These are phyloP conservation scores for Aspergillus brasiliensis DNA, from an alignment of 2,329 filamentous ascomycete genomes.

Conservation along the genomic window DNA sequence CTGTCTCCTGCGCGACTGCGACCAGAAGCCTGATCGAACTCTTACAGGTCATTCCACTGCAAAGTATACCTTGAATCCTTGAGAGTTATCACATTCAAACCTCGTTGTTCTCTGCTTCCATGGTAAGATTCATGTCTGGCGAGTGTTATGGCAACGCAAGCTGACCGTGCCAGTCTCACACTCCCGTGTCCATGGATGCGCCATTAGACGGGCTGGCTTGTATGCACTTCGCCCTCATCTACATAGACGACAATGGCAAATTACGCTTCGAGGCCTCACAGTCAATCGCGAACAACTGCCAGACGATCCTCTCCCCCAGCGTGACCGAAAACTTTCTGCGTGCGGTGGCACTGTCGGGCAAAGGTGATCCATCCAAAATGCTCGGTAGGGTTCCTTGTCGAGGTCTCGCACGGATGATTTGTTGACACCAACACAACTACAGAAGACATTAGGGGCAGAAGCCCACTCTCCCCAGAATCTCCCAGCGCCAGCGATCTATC, in stretches of 20 bases:
- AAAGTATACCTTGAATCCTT: conserved; percentile 15
- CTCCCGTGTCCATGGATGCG: conserved; percentile 26
- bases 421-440: background rate
- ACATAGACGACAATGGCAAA: conserved; percentile 33
- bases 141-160: background rate
- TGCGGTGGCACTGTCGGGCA: conserved; percentile 32
- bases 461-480: conserved; percentile 22
- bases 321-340: conserved; percentile 33
- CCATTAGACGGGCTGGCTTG: conserved; percentile 25
- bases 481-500: conserved; percentile 11
- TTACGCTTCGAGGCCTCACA: conserved; percentile 33
- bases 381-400: conserved; percentile 19
- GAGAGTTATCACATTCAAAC: background rate
- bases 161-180: conserved; percentile 20
- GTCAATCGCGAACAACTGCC: conserved; percentile 31
- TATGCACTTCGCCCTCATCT: conserved; percentile 36
- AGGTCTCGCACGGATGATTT: background rate
- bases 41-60: conserved; percentile 14
- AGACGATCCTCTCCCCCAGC: conserved; percentile 31
- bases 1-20: background rate
- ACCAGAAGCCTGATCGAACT: conserved; percentile 7
- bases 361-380: conserved; percentile 18
- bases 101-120: conserved; percentile 14
- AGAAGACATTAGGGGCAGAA: conserved; percentile 14
- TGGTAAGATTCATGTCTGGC: conserved; percentile 18